These are phyloP conservation scores for Globisporangium spiculum DNA, from an alignment of 352 stramenopile genomes.

Conservation along the genomic window DNA sequence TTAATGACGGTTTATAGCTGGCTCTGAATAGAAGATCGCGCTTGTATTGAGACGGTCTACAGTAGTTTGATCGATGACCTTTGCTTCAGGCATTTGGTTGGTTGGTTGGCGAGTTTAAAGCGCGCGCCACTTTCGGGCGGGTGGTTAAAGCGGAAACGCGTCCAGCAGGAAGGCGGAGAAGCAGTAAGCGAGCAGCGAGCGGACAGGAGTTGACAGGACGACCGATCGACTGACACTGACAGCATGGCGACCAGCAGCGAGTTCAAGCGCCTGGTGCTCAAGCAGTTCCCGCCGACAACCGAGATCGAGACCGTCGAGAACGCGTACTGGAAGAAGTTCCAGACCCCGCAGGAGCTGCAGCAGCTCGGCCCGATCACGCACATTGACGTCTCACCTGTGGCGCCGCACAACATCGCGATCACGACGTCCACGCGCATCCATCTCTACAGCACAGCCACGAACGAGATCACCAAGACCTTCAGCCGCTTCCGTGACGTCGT, in stretches of 20 bases:
- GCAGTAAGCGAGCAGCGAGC: not conserved
- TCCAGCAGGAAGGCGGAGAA: not conserved
- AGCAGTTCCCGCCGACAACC: constrained; percentile 81
- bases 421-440: constrained; percentile 86
- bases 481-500: constrained; percentile 86
- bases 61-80: not conserved
- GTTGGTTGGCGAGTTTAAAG: constrained; percentile 13
- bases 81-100: constrained; percentile 8
- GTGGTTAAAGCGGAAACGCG: constrained; percentile 1
- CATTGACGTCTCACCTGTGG: constrained; percentile 78
- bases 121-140: not conserved
- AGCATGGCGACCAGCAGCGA: constrained; percentile 67
- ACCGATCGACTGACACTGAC: not conserved
- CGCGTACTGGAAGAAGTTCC: constrained; percentile 89
- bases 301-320: constrained; percentile 79
- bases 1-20: no score
- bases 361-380: constrained; percentile 83
- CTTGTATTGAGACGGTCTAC: not conserved
- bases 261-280: constrained; percentile 86
- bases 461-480: constrained; percentile 87
- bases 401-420: constrained; percentile 82
- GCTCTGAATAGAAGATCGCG: not conserved
- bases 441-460: constrained; percentile 79
- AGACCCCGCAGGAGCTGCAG: constrained; percentile 76
- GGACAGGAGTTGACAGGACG: not conserved